Evolutionary conservation across 2,329 filamentous ascomycete species (phyloP).

Genomic region (Aspergillus jensenii): DNA sequence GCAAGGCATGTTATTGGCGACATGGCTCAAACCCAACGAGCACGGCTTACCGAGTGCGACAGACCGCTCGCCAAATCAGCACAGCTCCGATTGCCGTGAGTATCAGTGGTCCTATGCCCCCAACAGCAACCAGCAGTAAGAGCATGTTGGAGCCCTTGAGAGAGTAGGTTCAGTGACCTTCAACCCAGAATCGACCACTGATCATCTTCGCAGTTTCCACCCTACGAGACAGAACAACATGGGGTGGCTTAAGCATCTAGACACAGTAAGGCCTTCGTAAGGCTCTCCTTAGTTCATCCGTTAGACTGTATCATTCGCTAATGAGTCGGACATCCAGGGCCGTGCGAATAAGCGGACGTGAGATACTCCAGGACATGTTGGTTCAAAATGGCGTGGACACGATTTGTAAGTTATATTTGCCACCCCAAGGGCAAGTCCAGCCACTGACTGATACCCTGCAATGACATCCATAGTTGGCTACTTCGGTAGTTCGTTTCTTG

Average conservation of each 20-base stretch:
- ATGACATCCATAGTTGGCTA: slow-evolving; percentile 66
- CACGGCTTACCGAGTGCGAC: background rate
- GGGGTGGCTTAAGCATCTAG: background rate
- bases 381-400: slow-evolving; percentile 87
- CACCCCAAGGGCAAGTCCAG: no score
- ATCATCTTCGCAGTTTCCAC: background rate
- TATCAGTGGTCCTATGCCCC: background rate
- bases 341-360: slow-evolving; percentile 90
- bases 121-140: background rate
- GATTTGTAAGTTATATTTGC: slow-evolving; percentile 68
- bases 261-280: background rate
- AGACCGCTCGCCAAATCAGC: background rate
- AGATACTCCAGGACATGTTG: slow-evolving; percentile 99
- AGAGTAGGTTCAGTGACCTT: background rate
- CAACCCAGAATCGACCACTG: background rate
- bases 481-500: slow-evolving; percentile 93
- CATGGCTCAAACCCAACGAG: background rate
- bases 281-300: background rate
- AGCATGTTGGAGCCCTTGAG: background rate
- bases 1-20: background rate
- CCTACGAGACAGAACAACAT: background rate
- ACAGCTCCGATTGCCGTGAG: background rate
- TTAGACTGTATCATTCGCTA: background rate
- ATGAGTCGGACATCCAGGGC: background rate
- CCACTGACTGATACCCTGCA: slow-evolving; percentile 5